Evolutionary conservation across 495 filamentous ascomycete species (phyloP).

Genomic region (Extremus antarcticus): DNA sequence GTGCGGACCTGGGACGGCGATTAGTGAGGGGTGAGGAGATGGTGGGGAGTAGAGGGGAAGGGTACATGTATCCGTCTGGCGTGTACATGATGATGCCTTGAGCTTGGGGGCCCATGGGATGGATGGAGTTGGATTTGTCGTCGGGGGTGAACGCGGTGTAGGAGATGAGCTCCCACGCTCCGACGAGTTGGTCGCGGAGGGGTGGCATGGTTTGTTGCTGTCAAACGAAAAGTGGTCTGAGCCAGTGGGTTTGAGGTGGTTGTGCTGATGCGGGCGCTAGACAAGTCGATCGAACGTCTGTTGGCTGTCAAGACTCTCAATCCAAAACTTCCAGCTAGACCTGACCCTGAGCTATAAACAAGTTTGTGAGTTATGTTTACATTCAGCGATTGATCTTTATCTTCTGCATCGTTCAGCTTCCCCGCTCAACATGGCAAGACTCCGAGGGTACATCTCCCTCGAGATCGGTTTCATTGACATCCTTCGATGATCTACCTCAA

Average conservation of each 20-base stretch:
- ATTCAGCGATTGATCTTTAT: too few species aligned
- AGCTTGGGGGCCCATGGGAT: constrained; percentile 16
- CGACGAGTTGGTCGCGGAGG: constrained; percentile 5
- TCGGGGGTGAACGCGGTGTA: not conserved
- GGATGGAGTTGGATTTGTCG: constrained; percentile 2
- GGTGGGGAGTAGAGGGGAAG: not conserved
- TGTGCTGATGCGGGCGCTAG: too few species aligned
- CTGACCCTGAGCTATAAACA: too few species aligned
- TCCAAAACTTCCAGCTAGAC: too few species aligned
- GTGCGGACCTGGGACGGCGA: constrained; percentile 3
- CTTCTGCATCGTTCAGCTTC: not conserved
- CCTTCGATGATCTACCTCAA: too few species aligned
- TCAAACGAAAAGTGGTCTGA: too few species aligned
- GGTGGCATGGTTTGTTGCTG: constrained; percentile 3
- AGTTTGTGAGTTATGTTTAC: too few species aligned
- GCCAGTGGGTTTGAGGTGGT: too few species aligned
- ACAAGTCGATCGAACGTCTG: too few species aligned
- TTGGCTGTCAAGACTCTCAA: too few species aligned
- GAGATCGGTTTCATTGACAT: too few species aligned
- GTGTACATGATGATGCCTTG: constrained; percentile 20
- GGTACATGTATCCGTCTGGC: constrained; percentile 17
- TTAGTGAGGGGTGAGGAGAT: too few species aligned
- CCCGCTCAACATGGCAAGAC: not conserved
- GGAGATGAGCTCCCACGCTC: constrained; percentile 5
- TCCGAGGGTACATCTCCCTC: not conserved